Evolutionary conservation across 1,284 basidiomycete species (phyloP).

Genomic region (Boletellus deceptivus): DNA sequence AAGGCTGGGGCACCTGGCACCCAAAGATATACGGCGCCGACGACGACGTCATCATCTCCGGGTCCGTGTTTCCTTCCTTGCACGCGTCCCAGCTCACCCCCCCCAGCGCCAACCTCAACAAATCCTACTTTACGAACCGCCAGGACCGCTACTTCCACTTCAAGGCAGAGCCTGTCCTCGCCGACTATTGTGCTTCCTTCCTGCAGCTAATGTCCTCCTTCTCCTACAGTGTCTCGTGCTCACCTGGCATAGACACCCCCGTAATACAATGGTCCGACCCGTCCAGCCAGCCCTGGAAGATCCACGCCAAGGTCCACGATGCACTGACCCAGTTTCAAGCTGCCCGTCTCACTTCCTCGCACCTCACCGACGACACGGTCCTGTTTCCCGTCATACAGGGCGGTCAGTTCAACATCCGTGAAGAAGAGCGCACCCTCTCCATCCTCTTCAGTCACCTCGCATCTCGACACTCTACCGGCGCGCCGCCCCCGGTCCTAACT

Average conservation of each 20-base stretch:
- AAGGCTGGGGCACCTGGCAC: constrained; percentile 99
- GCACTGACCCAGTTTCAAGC: constrained; percentile 54
- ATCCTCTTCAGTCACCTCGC: constrained; percentile 53
- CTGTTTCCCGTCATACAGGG: constrained; percentile 84
- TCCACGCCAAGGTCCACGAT: constrained; percentile 50
- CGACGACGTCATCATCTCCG: constrained; percentile 88
- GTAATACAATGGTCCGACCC: constrained; percentile 59
- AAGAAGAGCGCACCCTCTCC: constrained; percentile 72
- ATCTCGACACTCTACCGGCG: constrained; percentile 6
- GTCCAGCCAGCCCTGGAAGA: constrained; percentile 55
- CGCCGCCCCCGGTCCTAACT: constrained; percentile 52
- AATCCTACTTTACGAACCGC: constrained; percentile 92
- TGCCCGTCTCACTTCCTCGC: constrained; percentile 32
- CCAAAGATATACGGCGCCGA: constrained; percentile 95
- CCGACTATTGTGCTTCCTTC: constrained; percentile 84
- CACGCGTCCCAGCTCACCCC: not conserved
- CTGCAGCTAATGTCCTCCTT: constrained; percentile 69
- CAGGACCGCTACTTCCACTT: constrained; percentile 94
- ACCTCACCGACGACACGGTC: constrained; percentile 45
- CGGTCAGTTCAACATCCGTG: constrained; percentile 77
- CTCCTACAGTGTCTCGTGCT: constrained; percentile 56
- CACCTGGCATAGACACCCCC: constrained; percentile 34
- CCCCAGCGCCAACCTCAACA: constrained; percentile 88
- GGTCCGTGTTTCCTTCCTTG: constrained; percentile 53
- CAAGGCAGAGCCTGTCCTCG: constrained; percentile 55